Conservation (phyloP, 129 eudicot genomes). For the Saussurea involucrata region DNA sequence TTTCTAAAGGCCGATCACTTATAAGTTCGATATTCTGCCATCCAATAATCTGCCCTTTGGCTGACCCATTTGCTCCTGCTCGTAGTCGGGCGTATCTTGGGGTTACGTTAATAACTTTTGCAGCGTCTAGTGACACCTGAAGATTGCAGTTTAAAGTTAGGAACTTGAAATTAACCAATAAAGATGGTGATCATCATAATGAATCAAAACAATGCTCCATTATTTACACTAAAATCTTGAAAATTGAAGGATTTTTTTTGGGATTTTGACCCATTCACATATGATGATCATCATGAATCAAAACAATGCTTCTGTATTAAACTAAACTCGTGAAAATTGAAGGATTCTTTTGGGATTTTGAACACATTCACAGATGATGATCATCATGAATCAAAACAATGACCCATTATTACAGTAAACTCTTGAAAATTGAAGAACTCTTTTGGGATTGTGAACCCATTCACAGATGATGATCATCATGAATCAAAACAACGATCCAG, state of each 20-base stretch:
- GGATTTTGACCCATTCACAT: background rate
- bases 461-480: background rate
- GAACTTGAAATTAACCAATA: background rate
- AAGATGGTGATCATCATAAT: background rate
- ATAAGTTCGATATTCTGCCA: constrained; percentile 97
- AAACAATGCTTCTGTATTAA: background rate
- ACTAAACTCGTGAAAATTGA: background rate
- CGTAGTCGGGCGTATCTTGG: constrained; percentile 88
- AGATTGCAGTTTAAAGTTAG: constrained; percentile 7
- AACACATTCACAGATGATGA: background rate
- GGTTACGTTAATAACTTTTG: constrained; percentile 86
- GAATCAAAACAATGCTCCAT: too few species aligned
- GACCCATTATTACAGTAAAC: background rate
- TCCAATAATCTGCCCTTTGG: constrained; percentile 87
- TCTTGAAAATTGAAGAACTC: background rate
- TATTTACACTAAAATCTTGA: background rate
- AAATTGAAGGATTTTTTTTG: background rate
- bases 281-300: background rate
- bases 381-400: background rate
- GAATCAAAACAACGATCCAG: background rate
- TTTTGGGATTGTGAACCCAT: background rate
- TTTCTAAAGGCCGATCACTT: constrained; percentile 94
- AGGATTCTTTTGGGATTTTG: background rate
- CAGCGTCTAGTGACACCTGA: constrained; percentile 93
- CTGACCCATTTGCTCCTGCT: constrained; percentile 88